Conservation (phyloP, 2,329 filamentous ascomycete genomes). For the Chaetomiaceae sp. region DNA sequence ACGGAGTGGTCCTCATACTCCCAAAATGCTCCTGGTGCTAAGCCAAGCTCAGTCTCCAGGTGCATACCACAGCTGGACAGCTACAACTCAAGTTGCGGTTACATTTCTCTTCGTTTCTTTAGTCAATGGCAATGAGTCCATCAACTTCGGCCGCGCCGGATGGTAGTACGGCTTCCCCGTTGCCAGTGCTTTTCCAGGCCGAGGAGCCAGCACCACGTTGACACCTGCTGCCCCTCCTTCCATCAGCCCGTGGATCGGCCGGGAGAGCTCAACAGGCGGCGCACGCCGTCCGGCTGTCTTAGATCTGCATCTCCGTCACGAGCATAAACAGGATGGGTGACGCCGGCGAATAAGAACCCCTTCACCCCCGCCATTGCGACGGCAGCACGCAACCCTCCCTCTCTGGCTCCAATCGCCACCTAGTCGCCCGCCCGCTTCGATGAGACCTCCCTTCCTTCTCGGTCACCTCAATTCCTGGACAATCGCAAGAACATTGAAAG, state of each 20-base stretch:
- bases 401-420: background rate
- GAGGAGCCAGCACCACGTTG: background rate
- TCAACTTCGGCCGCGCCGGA: too few species aligned
- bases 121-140: too few species aligned
- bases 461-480: background rate
- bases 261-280: background rate
- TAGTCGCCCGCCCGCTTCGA: background rate
- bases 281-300: background rate
- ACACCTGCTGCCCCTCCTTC: background rate
- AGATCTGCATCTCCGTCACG: background rate
- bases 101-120: too few species aligned
- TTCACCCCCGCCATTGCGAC: background rate
- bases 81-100: too few species aligned
- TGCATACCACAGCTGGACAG: too few species aligned
- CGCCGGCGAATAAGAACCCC: background rate
- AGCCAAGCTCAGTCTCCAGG: too few species aligned
- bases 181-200: background rate
- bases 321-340: background rate
- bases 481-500: background rate
- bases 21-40: too few species aligned
- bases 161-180: too few species aligned
- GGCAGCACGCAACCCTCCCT: background rate
- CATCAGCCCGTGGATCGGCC: background rate
- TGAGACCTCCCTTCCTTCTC: background rate
- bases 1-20: too few species aligned